Percentiles rank a stretch among this genome's conserved stretches.
These are phyloP conservation scores for Cordyceps militaris DNA, from an alignment of 2,329 filamentous ascomycete genomes.

Conservation along the genomic window DNA sequence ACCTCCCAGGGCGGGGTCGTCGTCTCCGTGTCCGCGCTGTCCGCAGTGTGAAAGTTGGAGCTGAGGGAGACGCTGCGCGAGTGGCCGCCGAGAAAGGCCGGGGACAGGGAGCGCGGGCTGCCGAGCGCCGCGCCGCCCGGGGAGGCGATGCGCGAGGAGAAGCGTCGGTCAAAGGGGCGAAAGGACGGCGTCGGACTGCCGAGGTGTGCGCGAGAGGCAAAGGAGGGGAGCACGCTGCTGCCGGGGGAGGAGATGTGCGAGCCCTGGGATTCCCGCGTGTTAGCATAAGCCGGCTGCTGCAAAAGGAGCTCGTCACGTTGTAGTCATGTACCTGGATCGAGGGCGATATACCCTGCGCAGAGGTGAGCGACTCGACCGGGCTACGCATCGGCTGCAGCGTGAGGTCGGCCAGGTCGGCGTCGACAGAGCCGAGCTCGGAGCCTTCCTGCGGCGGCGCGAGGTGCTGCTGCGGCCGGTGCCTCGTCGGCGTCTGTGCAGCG, in stretches of 20 bases:
- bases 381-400: constrained; percentile 37
- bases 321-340: constrained; percentile 58
- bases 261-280: constrained; percentile 39
- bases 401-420: constrained; percentile 40
- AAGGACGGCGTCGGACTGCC: constrained; percentile 73
- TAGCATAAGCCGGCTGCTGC: constrained; percentile 15
- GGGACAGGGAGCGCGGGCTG: constrained; percentile 66
- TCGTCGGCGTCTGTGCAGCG: constrained; percentile 30
- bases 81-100: constrained; percentile 67
- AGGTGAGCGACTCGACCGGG: constrained; percentile 55
- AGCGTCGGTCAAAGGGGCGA: constrained; percentile 88
- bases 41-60: constrained; percentile 55
- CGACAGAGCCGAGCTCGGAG: constrained; percentile 19
- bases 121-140: constrained; percentile 25
- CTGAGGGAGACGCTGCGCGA: constrained; percentile 75
- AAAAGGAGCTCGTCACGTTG: background rate
- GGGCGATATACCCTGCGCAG: constrained; percentile 69
- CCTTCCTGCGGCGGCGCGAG: constrained; percentile 31
- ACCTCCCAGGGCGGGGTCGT: constrained; percentile 90
- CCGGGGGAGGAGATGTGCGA: constrained; percentile 59
- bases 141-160: constrained; percentile 75
- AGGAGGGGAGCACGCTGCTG: constrained; percentile 65
- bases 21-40: constrained; percentile 59
- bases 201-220: constrained; percentile 58
- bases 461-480: constrained; percentile 17